Evolutionary conservation across 306 rosid genomes (phyloP).

Genomic region (Senna siamea): DNA sequence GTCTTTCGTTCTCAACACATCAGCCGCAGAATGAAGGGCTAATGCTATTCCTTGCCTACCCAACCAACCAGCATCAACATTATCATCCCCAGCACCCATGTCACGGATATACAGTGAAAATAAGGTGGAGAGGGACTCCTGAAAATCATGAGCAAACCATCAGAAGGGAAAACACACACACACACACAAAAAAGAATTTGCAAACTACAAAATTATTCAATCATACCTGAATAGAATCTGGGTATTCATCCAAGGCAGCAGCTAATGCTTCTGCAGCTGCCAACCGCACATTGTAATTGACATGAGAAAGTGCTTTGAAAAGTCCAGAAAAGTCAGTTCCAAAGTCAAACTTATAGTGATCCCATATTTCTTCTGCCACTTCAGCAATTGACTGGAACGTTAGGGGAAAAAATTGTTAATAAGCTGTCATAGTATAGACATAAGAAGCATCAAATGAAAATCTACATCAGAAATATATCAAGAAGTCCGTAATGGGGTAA

Average conservation of each 20-base stretch:
- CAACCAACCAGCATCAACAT: slow-evolving; percentile 86
- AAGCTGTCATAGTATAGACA: slow-evolving; percentile 1
- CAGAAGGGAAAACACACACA: slow-evolving; percentile 28
- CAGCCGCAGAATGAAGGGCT: slow-evolving; percentile 87
- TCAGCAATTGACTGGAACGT: slow-evolving; percentile 82
- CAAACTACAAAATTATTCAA: slow-evolving; percentile 27
- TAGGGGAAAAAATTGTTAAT: slow-evolving; percentile 11
- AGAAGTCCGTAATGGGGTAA: neutral
- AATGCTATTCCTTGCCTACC: slow-evolving; percentile 97
- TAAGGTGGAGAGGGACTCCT: slow-evolving; percentile 92
- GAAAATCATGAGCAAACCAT: slow-evolving; percentile 40
- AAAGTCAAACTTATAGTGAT: slow-evolving; percentile 88
- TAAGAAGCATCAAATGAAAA: slow-evolving; percentile 21
- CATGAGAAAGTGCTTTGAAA: slow-evolving; percentile 83
- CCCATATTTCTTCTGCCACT: slow-evolving; percentile 95
- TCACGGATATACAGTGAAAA: slow-evolving; percentile 85
- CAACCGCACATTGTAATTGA: slow-evolving; percentile 78
- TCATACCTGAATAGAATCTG: slow-evolving; percentile 84
- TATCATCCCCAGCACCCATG: slow-evolving; percentile 62
- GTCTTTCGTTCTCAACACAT: slow-evolving; percentile 91
- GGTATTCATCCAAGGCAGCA: slow-evolving; percentile 92
- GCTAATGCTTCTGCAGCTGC: slow-evolving; percentile 97
- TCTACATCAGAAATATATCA: neutral
- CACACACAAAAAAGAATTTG: neutral
- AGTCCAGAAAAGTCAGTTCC: slow-evolving; percentile 92